Conservation (phyloP, 176 grass and related monocot genomes). For the Phyllostachys edulis region DNA sequence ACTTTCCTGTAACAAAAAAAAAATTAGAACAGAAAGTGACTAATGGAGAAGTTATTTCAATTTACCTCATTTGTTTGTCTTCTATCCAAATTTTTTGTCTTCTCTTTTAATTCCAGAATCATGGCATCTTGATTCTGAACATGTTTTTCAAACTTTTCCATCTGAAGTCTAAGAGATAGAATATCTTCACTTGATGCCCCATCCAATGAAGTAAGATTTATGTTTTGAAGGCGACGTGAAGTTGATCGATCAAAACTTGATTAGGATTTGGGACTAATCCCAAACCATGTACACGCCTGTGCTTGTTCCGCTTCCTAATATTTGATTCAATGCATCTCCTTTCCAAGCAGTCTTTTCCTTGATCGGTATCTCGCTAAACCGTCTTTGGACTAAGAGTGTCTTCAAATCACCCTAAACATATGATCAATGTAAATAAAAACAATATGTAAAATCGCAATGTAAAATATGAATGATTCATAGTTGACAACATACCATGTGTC, state of each 20-base stretch:
- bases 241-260: neutral
- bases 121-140: neutral
- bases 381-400: neutral
- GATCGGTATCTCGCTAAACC: neutral
- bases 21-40: neutral
- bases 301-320: conserved; percentile 26
- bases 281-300: neutral
- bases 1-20: too few relatives aligned
- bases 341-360: conserved; percentile 17
- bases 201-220: neutral
- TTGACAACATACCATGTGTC: neutral
- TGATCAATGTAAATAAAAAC: too few relatives aligned
- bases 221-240: neutral
- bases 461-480: neutral
- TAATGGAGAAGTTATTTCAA: neutral
- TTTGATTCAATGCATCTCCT: conserved; percentile 10
- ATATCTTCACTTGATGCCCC: neutral
- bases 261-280: neutral
- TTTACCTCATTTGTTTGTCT: neutral
- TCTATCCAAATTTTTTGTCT: neutral
- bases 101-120: neutral
- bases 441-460: too few relatives aligned
- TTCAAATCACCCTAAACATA: neutral
- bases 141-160: neutral
- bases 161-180: neutral